phyloP scores from a whole-genome alignment of 768 basidiomycete species.

The Clathrus columnatus region DNA sequence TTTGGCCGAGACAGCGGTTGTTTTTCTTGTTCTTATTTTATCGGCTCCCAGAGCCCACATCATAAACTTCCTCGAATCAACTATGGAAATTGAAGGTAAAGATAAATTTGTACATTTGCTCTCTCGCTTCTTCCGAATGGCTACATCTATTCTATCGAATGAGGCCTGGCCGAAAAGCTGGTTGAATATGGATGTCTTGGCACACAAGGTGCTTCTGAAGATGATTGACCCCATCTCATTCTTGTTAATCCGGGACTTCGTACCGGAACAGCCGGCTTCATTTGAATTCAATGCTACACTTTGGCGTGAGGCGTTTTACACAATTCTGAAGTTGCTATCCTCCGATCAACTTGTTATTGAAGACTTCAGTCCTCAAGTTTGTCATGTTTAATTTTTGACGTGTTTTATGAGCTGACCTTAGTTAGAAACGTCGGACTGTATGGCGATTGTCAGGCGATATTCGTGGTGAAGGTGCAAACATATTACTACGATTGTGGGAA shows the following conservation, averaged over 20 bases:
- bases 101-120: constrained; percentile 68
- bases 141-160: constrained; percentile 71
- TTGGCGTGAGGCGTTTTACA: constrained; percentile 75
- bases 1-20: constrained; percentile 78
- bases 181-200: constrained; percentile 85
- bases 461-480: constrained; percentile 80
- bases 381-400: constrained; percentile 14
- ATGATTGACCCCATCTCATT: constrained; percentile 76
- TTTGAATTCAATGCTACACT: constrained; percentile 63
- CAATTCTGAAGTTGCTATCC: constrained; percentile 77
- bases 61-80: constrained; percentile 66
- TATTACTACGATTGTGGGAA: constrained; percentile 77
- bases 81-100: constrained; percentile 81
- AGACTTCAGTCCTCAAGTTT: constrained; percentile 87
- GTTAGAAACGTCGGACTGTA: constrained; percentile 84
- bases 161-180: constrained; percentile 86
- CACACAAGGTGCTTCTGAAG: constrained; percentile 81
- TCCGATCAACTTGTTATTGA: constrained; percentile 91
- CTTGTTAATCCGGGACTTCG: constrained; percentile 71
- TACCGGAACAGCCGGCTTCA: constrained; percentile 57
- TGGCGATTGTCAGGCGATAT: constrained; percentile 97
- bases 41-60: constrained; percentile 75
- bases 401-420: constrained; percentile 8
- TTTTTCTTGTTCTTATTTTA: constrained; percentile 71
- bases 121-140: constrained; percentile 72